Base-by-base conservation (phyloP, 2,329 filamentous ascomycete genomes). In the Drechmeria coniospora region DNA sequence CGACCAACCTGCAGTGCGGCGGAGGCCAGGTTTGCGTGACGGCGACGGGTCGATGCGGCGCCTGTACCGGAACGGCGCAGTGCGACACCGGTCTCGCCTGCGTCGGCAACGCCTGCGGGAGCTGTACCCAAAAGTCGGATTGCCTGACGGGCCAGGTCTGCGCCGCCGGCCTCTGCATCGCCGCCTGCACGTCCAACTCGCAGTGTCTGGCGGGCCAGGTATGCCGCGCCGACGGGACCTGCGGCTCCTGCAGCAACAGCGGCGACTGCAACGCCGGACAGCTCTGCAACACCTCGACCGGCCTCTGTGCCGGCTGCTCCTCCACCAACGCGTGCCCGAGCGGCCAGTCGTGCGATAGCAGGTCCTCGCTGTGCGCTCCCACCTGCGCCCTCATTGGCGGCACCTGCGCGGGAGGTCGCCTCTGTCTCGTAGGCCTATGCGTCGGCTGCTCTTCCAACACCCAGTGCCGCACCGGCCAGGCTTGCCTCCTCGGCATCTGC, bases 401-500 rank as follows among this genome's bases (percentile, higher is more conserved):
- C n/a, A n/a, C n/a, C n/a, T n/a, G n/a, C n/a, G n/a, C n/a, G n/a
- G n/a, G n/a, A n/a, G n/a, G n/a, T n/a, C n/a, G n/a, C n/a, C n/a
- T n/a, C n/a, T n/a, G n/a, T n/a, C n/a, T n/a, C n/a, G n/a, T n/a
- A n/a, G n/a, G n/a, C n/a, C n/a, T n/a, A n/a, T 21, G 20, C n/a
- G 8, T 21, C 20, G 20, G n/a, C 20, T 21, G 20, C n/a, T 21
- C 20, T n/a, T 21, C 28, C 31, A 35, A 31, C 24, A 26, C 31
- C 1, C 17, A 31, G 6, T 38, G 36, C 20, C 12, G 22, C 27
- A 28, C n/a, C 9, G 31, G 31, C 12, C 29, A 34, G n/a, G 28
- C 32, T 15, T 38, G 36, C 21, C 12, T 19, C 8, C 16, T 5
- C 4, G 35, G 35, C 7, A 20, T 16, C 8, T 37, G 35, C 23